Evolutionary conservation across 306 rosid species (phyloP), one percentile per base, ranked within the genome.

Genomic region (Astragalus glycyphyllos): DNA sequence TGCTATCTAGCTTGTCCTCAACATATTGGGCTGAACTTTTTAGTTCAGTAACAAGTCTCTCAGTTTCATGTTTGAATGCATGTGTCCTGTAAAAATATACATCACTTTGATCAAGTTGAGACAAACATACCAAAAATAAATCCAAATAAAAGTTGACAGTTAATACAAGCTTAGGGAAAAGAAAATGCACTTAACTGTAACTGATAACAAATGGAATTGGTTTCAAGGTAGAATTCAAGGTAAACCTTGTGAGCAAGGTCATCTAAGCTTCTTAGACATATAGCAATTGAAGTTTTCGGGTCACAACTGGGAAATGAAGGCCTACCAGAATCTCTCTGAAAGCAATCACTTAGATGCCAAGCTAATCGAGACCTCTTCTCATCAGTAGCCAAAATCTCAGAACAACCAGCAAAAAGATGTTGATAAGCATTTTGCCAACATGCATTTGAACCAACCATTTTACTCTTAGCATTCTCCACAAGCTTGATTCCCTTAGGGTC

Each of bases 321-420:
- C 68, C 95, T 80, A 1, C 88, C 95, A 32, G 95, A 84, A 66
- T 89, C 95, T 72, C 77, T 88, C 46, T 92, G 98, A 69, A 92
- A 92, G 69, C 96, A 89, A 76, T 85, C 90, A 72, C 92, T 88
- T 8, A 89, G 85, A 79, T 89, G 92, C 94, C 95, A 89, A 47
- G 96, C 89, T 4, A 92, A 79, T 69, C 95, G 85, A 5, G 94
- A 84, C 63, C 90, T 68, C 44, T 83, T 92, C 72, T 87, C 92
- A 38, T 85, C 87, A 6, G 55, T 80, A 0, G 90, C 88, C 45
- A 83, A 64, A 53, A 88, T 84, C 72, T 86, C 89, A 1, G 90
- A 84, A 72, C 98, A 89, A 10, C 93, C 86, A 0, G 90, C 72
- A 58, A 89, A 92, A 59, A 89, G 83, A 72, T 85, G 81, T 15